Base-by-base conservation (phyloP, 768 basidiomycete species). In the Leucocoprinus sp. region DNA sequence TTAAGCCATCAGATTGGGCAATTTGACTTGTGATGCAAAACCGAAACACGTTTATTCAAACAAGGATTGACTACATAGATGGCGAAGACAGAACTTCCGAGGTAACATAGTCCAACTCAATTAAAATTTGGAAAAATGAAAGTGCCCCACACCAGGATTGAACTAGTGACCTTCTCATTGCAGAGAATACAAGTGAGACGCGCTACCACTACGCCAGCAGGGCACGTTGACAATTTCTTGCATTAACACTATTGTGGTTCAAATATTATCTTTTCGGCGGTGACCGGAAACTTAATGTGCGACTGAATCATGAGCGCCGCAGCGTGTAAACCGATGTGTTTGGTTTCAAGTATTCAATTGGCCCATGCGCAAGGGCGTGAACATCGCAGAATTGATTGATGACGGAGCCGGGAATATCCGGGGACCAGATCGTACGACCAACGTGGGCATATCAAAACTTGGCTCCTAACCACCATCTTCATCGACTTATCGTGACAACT, bases 101-200 rank as follows among this genome's bases (percentile, higher is more conserved):
- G 27, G 5, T 12, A 5, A 6, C 6, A 28, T 28, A 28, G 12
- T 28, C 5, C 6, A 28, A 28, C 27, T 12, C 27, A 28, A 28
- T 6, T 6, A 28, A 28, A 28, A 28, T 28, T 28, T 28, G 19
- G 23, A 23, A 45, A 24, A 52, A 55, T 57, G 50, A 22, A 44
- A 39, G 54, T 65, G 62, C 64, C 64, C 48, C 60, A 52, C 60
- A 65, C 64, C 64, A 61, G 64, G 61, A 62, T 65, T 62, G 64
- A 65, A 65, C 64, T 61, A 65, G 57, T 65, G 64, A 63, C 64
- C 64, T 65, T 65, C 61, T 59, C 64, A 65, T 65, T 19, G n/a
- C n/a, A n/a, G n/a, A n/a, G n/a, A n/a, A n/a, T n/a, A 64, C 63
- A 65, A 65, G 64, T 65, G 64, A 58, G 61, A 63, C 61, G 64